Percentiles rank a stretch among this genome's conserved stretches.
phyloP scores from a whole-genome alignment of 1,139 yeast genomes.

The Sugiyamaella paludigena region DNA sequence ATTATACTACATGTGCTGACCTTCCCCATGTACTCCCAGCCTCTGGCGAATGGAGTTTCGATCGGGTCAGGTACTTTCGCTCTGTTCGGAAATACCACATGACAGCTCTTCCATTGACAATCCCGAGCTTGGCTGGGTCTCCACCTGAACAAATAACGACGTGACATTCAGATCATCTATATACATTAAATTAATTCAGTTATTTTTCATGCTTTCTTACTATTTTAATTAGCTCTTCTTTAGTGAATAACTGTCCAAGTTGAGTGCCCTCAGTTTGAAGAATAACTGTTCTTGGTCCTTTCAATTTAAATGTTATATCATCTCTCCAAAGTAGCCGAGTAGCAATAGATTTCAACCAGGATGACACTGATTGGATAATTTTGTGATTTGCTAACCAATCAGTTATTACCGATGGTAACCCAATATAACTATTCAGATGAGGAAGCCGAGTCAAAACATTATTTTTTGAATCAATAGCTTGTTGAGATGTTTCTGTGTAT shows the following conservation, averaged over 20 bases:
- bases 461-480: constrained; percentile 4
- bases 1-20: no score
- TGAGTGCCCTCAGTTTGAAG: constrained; percentile 22
- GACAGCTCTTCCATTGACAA: no score
- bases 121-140: no score
- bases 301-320: constrained; percentile 21
- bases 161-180: no score
- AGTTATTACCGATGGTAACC: constrained; percentile 20
- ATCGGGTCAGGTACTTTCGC: no score
- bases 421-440: constrained; percentile 22
- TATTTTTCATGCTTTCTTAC: constrained; percentile 5
- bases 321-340: constrained; percentile 22
- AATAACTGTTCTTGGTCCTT: constrained; percentile 26
- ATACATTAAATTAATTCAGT: no score
- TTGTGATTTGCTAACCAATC: constrained; percentile 10
- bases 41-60: no score
- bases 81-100: no score
- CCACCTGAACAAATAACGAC: no score
- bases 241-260: constrained; percentile 19
- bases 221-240: constrained; percentile 19
- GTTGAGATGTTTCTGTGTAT: constrained; percentile 24
- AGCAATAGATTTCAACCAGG: constrained; percentile 17
- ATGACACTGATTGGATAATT: constrained; percentile 11
- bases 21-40: no score
- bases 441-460: constrained; percentile 21